These are phyloP conservation scores for Cucurbita pepo DNA, from an alignment of 306 rosid species.

Conservation along the genomic window DNA sequence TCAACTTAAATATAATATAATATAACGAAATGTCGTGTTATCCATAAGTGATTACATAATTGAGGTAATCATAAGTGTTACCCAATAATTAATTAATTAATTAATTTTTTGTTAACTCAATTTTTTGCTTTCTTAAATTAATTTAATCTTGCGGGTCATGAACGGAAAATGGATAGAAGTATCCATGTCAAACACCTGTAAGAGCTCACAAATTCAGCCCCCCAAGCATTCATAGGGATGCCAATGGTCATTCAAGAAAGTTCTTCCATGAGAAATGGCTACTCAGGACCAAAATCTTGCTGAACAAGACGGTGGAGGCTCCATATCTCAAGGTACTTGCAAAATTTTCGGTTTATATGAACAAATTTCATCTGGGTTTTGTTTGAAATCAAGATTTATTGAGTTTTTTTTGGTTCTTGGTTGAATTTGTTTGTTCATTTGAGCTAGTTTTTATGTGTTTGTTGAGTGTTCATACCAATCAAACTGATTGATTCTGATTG, in stretches of 20 bases:
- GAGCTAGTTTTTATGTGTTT: background rate
- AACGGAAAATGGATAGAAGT: background rate
- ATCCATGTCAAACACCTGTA: background rate
- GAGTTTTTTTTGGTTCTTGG: background rate
- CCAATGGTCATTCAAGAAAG: background rate
- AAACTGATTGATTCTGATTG: background rate
- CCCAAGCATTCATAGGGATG: background rate
- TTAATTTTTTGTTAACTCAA: background rate
- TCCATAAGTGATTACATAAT: background rate
- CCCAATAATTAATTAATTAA: background rate
- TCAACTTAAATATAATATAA: background rate
- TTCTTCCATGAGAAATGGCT: constrained; percentile 12
- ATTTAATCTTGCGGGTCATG: background rate
- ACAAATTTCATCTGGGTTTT: background rate
- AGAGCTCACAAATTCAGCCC: background rate
- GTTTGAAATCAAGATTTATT: background rate
- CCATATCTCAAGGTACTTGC: constrained; percentile 12
- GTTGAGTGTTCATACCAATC: background rate
- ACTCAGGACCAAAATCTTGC: constrained; percentile 10
- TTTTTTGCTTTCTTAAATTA: background rate
- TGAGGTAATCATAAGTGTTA: background rate
- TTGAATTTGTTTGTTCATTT: background rate
- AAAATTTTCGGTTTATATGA: background rate
- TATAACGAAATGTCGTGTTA: background rate
- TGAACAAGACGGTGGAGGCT: constrained; percentile 7